phyloP scores from a whole-genome alignment of 2,329 filamentous ascomycete genomes.

The Leptographium galeiforme region DNA sequence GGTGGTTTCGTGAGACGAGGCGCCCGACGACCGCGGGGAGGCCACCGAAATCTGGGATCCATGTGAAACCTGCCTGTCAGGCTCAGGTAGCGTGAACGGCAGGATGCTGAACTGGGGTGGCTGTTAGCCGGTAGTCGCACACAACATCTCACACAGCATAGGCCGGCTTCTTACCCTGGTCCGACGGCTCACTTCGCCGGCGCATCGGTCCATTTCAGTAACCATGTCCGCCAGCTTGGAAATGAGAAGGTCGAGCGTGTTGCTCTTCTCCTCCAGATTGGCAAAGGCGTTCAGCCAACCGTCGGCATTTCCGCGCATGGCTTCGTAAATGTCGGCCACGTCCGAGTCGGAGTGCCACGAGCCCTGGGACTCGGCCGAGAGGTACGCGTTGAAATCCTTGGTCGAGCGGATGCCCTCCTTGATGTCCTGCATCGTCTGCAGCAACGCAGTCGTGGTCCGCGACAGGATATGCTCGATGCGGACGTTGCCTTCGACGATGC shows the following conservation, averaged over 20 bases:
- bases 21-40: conserved; percentile 1
- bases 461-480: conserved; percentile 80
- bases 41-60: conserved; percentile 7
- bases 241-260: conserved; percentile 55
- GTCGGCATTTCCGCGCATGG: conserved; percentile 86
- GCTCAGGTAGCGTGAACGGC: conserved; percentile 12
- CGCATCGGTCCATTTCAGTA: conserved; percentile 73
- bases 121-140: not conserved
- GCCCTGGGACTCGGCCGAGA: conserved; percentile 50
- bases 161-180: conserved; percentile 45
- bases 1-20: conserved; percentile 7
- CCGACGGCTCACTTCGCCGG: conserved; percentile 68
- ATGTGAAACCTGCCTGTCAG: conserved; percentile 1
- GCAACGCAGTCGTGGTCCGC: conserved; percentile 63
- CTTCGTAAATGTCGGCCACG: conserved; percentile 52
- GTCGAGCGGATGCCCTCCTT: conserved; percentile 65
- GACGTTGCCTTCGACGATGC: conserved; percentile 77
- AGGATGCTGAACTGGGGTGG: conserved; percentile 15
- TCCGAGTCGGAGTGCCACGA: conserved; percentile 47
- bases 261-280: conserved; percentile 59
- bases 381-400: conserved; percentile 62
- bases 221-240: conserved; percentile 64
- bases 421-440: conserved; percentile 67
- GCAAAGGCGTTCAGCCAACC: conserved; percentile 77
- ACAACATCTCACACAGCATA: not conserved